A percentile compares a stretch with the other conserved stretches of the same genome.
Evolutionary conservation across 208 protist genomes (phyloP).

Genomic region (Trypanosoma avium): DNA sequence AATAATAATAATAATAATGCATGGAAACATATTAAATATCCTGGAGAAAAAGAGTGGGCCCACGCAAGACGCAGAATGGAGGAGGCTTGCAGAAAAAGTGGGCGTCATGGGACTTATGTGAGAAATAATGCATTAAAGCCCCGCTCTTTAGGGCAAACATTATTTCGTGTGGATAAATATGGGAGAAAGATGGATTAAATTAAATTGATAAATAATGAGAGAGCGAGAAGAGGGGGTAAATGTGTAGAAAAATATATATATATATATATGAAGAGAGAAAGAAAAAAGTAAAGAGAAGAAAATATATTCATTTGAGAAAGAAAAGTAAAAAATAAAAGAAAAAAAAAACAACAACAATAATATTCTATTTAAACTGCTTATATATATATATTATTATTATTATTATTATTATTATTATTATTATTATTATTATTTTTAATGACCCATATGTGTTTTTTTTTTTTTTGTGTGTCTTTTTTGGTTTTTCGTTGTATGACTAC

Average conservation of each 20-base stretch:
- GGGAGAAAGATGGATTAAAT: constrained; percentile 75
- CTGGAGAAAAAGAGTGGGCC: constrained; percentile 83
- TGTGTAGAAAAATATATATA: not conserved
- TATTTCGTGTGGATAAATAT: constrained; percentile 88
- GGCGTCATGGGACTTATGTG: constrained; percentile 73
- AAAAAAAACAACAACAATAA: constrained; percentile 14
- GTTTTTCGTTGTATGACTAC: too few species aligned
- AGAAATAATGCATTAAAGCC: constrained; percentile 64
- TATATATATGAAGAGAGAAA: too few species aligned
- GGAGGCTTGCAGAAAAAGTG: constrained; percentile 63
- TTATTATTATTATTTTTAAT: too few species aligned
- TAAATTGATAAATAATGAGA: not conserved
- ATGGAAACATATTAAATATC: constrained; percentile 64
- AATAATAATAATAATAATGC: too few species aligned
- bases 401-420: too few species aligned
- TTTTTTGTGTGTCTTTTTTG: too few species aligned
- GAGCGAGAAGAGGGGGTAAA: not conserved
- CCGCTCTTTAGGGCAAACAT: constrained; percentile 64
- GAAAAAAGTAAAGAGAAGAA: too few species aligned
- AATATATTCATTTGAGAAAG: constrained; percentile 11
- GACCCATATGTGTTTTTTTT: too few species aligned
- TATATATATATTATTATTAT: too few species aligned
- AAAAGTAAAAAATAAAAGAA: constrained; percentile 31
- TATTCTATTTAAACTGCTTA: too few species aligned
- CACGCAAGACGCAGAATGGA: constrained; percentile 66